A percentile compares a stretch with the other conserved stretches of the same genome.
Evolutionary conservation across 2,329 filamentous ascomycete genomes (phyloP).

Genomic region (Colletotrichum cuscutae): DNA sequence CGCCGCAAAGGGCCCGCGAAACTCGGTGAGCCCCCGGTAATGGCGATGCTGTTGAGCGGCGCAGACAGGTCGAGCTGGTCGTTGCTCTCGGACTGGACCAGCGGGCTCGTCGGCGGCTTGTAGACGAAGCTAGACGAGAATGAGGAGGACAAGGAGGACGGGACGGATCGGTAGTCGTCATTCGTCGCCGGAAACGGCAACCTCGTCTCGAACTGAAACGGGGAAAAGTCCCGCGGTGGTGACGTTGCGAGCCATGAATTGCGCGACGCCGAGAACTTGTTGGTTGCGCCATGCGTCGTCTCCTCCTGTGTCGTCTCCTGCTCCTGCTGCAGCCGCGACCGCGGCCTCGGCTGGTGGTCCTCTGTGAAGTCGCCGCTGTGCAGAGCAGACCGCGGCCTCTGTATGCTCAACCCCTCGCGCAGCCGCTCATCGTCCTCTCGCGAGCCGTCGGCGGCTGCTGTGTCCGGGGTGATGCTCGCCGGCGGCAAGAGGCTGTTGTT

Average conservation of each 20-base stretch:
- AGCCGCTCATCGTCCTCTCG: constrained; percentile 53
- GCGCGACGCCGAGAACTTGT: constrained; percentile 32
- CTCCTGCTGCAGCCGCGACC: background rate
- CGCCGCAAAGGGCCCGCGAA: constrained; percentile 59
- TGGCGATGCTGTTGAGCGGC: constrained; percentile 61
- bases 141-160: constrained; percentile 76
- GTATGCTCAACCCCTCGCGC: constrained; percentile 72
- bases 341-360: constrained; percentile 3
- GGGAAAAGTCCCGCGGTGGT: constrained; percentile 62
- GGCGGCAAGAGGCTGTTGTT: constrained; percentile 53
- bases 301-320: constrained; percentile 18
- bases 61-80: constrained; percentile 76
- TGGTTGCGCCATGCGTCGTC: background rate
- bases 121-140: constrained; percentile 84
- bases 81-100: constrained; percentile 89
- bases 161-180: constrained; percentile 54
- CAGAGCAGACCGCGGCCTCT: constrained; percentile 82
- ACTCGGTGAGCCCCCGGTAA: constrained; percentile 47
- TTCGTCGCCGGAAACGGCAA: constrained; percentile 44
- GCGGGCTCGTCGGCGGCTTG: constrained; percentile 88
- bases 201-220: constrained; percentile 55
- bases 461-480: constrained; percentile 60
- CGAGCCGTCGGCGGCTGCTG: constrained; percentile 35
- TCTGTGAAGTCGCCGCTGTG: constrained; percentile 75
- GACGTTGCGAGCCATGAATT: constrained; percentile 65